phyloP scores from a whole-genome alignment of 306 rosid genomes.

The Medicago lupulina region DNA sequence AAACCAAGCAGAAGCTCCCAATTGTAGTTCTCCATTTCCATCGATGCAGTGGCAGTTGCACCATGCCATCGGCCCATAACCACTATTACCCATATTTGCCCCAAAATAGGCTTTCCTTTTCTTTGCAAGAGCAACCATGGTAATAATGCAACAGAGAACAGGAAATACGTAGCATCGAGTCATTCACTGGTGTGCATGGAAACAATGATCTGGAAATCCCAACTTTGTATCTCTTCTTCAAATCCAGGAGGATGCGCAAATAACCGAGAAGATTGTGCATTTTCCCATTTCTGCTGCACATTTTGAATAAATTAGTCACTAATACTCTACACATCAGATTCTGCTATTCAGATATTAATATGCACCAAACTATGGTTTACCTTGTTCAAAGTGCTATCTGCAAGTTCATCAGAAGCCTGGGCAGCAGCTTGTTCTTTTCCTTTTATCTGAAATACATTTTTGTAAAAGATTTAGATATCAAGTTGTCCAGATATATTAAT shows the following conservation, averaged over 20 bases:
- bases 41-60: neutral
- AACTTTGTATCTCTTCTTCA: neutral
- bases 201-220: neutral
- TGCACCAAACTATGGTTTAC: neutral
- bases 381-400: neutral
- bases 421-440: neutral
- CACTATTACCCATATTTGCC: neutral
- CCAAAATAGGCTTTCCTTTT: neutral
- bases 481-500: neutral
- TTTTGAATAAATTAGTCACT: constrained; percentile 7
- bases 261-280: neutral
- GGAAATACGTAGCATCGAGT: neutral
- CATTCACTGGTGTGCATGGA: neutral
- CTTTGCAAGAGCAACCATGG: neutral
- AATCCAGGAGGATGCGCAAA: neutral
- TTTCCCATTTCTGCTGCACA: neutral
- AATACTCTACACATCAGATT: neutral
- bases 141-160: neutral
- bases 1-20: neutral
- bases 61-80: neutral
- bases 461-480: neutral
- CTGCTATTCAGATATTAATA: neutral
- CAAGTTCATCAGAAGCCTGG: neutral
- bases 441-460: neutral
- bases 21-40: neutral